Conservation (phyloP, 257 asterid species). For the Solanum rostratum region DNA sequence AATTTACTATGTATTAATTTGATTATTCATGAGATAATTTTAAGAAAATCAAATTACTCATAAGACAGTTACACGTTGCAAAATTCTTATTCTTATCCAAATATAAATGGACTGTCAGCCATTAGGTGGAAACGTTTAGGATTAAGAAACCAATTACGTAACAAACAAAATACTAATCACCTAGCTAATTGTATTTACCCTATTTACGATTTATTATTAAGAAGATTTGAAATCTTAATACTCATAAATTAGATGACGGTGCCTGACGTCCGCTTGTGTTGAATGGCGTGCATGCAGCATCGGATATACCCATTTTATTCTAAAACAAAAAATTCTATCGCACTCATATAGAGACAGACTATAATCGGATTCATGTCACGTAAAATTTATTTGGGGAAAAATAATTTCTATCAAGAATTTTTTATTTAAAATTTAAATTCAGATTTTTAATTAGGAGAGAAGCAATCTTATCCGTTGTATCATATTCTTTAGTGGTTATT, state of each 20-base stretch:
- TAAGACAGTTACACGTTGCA: background rate
- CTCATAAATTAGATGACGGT: background rate
- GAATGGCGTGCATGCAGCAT: background rate
- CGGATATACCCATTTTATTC: background rate
- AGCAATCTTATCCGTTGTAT: no score
- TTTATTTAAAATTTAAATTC: no score
- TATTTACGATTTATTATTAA: background rate
- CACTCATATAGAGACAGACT: no score
- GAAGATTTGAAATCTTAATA: background rate
- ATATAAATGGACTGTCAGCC: background rate
- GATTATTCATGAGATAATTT: background rate
- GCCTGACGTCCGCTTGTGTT: background rate
- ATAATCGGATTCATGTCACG: no score
- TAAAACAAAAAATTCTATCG: no score
- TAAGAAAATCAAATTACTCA: background rate
- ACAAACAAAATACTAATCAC: background rate
- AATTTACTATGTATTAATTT: background rate
- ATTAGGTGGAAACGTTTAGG: background rate
- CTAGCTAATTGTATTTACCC: background rate
- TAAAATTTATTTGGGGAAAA: no score
- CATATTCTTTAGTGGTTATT: no score
- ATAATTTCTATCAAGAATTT: no score
- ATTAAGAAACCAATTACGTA: background rate
- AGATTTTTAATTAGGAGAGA: no score
- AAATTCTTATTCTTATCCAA: background rate